phyloP scores from a whole-genome alignment of 768 basidiomycete species.

The Trametes maxima region DNA sequence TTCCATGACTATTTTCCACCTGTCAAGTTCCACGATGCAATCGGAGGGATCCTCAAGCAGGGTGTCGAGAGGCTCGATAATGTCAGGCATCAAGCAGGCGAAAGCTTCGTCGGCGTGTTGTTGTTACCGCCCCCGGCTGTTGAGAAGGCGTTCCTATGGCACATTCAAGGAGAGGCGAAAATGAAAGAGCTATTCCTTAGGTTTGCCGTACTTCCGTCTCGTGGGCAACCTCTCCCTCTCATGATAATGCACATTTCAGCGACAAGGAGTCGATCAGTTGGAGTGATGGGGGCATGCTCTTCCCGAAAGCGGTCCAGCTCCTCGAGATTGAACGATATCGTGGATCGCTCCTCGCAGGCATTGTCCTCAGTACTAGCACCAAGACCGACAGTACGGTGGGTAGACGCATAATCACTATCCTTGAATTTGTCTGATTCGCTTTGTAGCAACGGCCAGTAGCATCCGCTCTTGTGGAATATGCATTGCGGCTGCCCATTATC shows the following conservation, averaged over 20 bases:
- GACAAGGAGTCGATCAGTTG: slow-evolving; percentile 48
- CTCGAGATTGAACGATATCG: slow-evolving; percentile 67
- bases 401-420: slow-evolving; percentile 14
- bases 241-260: slow-evolving; percentile 26
- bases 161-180: slow-evolving; percentile 47
- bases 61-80: slow-evolving; percentile 90
- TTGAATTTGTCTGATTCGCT: slow-evolving; percentile 9
- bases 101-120: slow-evolving; percentile 56
- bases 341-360: slow-evolving; percentile 60
- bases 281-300: slow-evolving; percentile 76
- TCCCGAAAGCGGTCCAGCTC: slow-evolving; percentile 69
- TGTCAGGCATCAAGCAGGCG: slow-evolving; percentile 80
- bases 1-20: slow-evolving; percentile 65
- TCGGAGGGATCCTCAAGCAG: slow-evolving; percentile 81
- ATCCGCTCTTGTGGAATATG: slow-evolving; percentile 60
- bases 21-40: slow-evolving; percentile 52
- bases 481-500: slow-evolving; percentile 51
- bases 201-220: slow-evolving; percentile 37
- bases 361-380: slow-evolving; percentile 80
- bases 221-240: neutral
- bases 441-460: slow-evolving; percentile 70
- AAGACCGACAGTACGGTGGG: slow-evolving; percentile 85
- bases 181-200: slow-evolving; percentile 56
- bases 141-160: slow-evolving; percentile 49
- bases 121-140: slow-evolving; percentile 46